Evolutionary conservation across 1,139 yeast species (phyloP), one percentile per base, ranked within the genome.

Genomic region (Taphrina flavorubra): DNA sequence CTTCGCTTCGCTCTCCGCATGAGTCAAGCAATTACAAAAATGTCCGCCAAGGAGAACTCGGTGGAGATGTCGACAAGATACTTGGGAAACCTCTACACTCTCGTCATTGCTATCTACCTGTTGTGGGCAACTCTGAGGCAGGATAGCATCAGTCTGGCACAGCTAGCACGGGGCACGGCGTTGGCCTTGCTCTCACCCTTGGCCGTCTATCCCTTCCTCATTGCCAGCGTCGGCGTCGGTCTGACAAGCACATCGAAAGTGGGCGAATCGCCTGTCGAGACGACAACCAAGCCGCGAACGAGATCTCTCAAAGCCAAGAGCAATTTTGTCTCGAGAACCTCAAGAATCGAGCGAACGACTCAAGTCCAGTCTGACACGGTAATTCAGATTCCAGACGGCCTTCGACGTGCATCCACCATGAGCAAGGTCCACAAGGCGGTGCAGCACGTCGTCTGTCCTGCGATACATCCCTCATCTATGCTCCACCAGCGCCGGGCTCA

Each of bases 61-160:
- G 20, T 42, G 14, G 58, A 53, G 20, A 11, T 42, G 13, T 18
- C 58, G 14, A 20, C 16, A 16, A 37, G 49, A 16, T n/a, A 8
- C 42, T 25, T 56, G 36, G 60, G 60, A 10, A 56, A 56, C 49
- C 25, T 56, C 49, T 56, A 56, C 49, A 56, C 60, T 11, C 6
- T 37, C 20, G 49, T 56, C 49, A 56, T 56, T 20, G 46, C 60
- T 16, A 11, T 16, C 49, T 56, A 56, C 49, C 4, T 56, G 10
- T 31, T 56, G 13, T 56, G 60, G 60, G 36, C 37, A 2, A 18
- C 40, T 34, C 13, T 31, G 18, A 37, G 36, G 11, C 49, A 37
- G n/a, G 60, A 37, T n/a, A 36, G 20, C 49, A 37, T 56, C 49
- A 40, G 36, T 31, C 10, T 25, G 25, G 46, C 13, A 6, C 46